Evolutionary conservation across 768 basidiomycete species (phyloP), one percentile per base, ranked within the genome.

Genomic region (Tubosaeta sp.): DNA sequence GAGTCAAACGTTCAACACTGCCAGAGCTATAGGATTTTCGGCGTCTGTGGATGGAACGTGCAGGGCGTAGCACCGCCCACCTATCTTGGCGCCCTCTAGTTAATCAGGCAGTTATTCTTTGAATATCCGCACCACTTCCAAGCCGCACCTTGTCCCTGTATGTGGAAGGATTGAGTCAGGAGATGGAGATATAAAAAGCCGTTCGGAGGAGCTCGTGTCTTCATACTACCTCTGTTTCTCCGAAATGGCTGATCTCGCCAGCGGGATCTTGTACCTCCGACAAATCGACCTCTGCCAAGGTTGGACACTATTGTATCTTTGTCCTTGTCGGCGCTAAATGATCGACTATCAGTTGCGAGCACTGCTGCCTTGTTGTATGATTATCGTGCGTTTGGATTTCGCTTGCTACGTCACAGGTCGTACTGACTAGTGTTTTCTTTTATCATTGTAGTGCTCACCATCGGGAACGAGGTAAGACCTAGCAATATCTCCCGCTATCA

Each of bases 331-430:
- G 3, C 0, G 4, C 46, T 51, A 3, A 51, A 10, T 11, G 10
- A 48, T 50, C n/a, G 11, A 12, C 27, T 6, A 34, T 46, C 30
- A 61, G 53, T 44, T 19, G 60, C 60, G 9, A 16, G 47, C 25
- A 39, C 30, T 18, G 19, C 56, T 1, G 59, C 49, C 18, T 25
- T 61, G 16, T 4, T 55, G 18, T 60, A 58, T 32, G 59, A 60
- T 49, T 55, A 51, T 38, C 2, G 59, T 61, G 24, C 2, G 59
- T 58, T 21, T 19, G 12, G n/a, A n/a, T 12, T 3, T 38, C 4
- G 2, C 5, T 25, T 36, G 14, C 6, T 22, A 12, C 25, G 13
- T 19, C 29, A 46, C 24, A 21, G 1, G n/a, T n/a, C n/a, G n/a
- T n/a, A n/a, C 46, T 57, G 45, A 60, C 39, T 10, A 0, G 0